These are phyloP conservation scores for Podospora didyma DNA, from an alignment of 495 filamentous ascomycete genomes.

Conservation along the genomic window DNA sequence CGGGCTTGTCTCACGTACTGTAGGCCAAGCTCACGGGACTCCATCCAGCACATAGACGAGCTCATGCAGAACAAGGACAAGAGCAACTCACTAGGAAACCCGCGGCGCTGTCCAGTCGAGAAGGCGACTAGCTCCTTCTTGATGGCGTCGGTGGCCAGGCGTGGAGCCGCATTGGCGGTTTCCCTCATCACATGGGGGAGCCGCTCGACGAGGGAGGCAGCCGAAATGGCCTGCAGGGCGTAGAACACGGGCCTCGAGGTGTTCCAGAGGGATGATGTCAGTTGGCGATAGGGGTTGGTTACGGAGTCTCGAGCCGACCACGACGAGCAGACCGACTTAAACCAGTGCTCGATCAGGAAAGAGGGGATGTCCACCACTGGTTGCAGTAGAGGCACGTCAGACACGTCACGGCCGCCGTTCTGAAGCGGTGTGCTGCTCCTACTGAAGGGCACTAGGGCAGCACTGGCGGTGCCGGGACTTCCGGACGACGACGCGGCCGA, in stretches of 20 bases:
- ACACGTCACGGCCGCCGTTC: neutral
- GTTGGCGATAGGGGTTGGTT: slow-evolving; percentile 25
- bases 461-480: neutral
- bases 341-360: slow-evolving; percentile 34
- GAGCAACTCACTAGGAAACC: slow-evolving; percentile 27
- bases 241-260: slow-evolving; percentile 23
- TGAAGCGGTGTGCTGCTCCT: neutral
- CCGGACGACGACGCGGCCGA: neutral
- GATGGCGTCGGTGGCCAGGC: slow-evolving; percentile 24
- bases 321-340: slow-evolving; percentile 31
- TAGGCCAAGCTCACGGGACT: slow-evolving; percentile 26
- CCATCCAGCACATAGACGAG: slow-evolving; percentile 34
- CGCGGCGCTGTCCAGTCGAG: slow-evolving; percentile 1
- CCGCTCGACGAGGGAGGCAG: slow-evolving; percentile 29
- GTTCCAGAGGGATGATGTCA: slow-evolving; percentile 26
- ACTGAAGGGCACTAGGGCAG: neutral
- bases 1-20: slow-evolving; percentile 26
- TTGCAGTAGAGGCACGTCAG: slow-evolving; percentile 13
- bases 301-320: slow-evolving; percentile 32
- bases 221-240: slow-evolving; percentile 29
- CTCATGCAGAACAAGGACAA: slow-evolving; percentile 33
- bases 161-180: slow-evolving; percentile 23
- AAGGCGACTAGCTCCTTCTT: slow-evolving; percentile 23
- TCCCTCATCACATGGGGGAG: slow-evolving; percentile 29
- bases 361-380: slow-evolving; percentile 30